Percentiles rank a stretch among this genome's conserved stretches.
Evolutionary conservation across 352 stramenopile species (phyloP).

Genomic region (Phytophthora quininea): DNA sequence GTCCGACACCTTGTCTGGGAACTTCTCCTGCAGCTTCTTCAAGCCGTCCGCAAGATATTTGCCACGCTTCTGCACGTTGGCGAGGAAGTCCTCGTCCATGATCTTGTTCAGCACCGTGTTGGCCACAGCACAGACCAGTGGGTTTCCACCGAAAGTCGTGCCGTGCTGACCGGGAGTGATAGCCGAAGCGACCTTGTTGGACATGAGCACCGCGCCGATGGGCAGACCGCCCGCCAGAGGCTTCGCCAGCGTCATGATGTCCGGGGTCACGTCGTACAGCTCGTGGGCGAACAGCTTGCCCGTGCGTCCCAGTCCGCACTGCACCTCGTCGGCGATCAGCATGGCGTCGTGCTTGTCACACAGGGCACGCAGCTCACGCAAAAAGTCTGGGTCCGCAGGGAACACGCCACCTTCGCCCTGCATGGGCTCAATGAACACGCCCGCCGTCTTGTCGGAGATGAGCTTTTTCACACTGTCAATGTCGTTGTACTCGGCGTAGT

Average conservation of each 20-base stretch:
- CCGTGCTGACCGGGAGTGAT: slow-evolving; percentile 95
- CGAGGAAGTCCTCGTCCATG: slow-evolving; percentile 66
- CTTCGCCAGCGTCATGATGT: slow-evolving; percentile 98
- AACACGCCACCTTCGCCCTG: slow-evolving; percentile 95
- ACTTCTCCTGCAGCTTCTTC: slow-evolving; percentile 72
- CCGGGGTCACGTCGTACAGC: slow-evolving; percentile 92
- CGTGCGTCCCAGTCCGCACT: slow-evolving; percentile 96
- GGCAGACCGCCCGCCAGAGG: slow-evolving; percentile 95
- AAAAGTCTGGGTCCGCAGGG: slow-evolving; percentile 92
- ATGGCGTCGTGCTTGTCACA: slow-evolving; percentile 95
- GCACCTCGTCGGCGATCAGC: slow-evolving; percentile 99
- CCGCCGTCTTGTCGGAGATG: slow-evolving; percentile 78
- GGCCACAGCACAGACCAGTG: slow-evolving; percentile 93
- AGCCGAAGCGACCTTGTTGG: slow-evolving; percentile 88
- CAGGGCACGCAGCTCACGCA: slow-evolving; percentile 87
- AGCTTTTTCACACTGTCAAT: slow-evolving; percentile 78
- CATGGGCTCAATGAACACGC: slow-evolving; percentile 85
- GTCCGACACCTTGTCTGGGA: slow-evolving; percentile 73
- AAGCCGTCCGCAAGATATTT: slow-evolving; percentile 63
- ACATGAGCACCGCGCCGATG: slow-evolving; percentile 96
- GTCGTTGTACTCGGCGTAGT: slow-evolving; percentile 84
- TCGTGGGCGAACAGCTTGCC: slow-evolving; percentile 96
- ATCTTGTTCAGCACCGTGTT: slow-evolving; percentile 84
- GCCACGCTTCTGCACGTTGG: slow-evolving; percentile 74
- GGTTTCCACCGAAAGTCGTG: slow-evolving; percentile 97